phyloP scores from a whole-genome alignment of 805 yeast genomes.

The Peterozyma xylosa region DNA sequence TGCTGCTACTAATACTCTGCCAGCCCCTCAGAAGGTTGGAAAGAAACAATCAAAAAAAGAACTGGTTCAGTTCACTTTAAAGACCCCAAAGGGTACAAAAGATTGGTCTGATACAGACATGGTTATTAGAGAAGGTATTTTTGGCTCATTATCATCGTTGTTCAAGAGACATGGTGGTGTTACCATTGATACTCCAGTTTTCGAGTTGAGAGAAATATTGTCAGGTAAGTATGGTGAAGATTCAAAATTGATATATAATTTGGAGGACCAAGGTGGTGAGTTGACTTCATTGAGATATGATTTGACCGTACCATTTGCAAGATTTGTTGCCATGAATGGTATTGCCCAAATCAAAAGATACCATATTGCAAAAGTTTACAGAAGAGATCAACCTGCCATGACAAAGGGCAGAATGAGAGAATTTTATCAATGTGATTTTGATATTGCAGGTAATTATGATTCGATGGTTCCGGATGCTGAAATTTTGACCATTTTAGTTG shows the following conservation, averaged over 20 bases:
- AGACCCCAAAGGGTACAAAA: conserved; percentile 95
- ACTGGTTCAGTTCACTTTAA: conserved; percentile 56
- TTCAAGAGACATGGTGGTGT: conserved; percentile 98
- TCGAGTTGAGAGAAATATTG: conserved; percentile 89
- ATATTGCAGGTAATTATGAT: conserved; percentile 90
- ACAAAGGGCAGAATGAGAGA: conserved; percentile 99
- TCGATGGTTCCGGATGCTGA: conserved; percentile 97
- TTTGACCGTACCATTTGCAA: conserved; percentile 96
- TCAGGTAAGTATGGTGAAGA: conserved; percentile 99
- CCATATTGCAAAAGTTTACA: conserved; percentile 96
- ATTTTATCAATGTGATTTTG: conserved; percentile 98
- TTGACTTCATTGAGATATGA: conserved; percentile 92
- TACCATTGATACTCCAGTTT: conserved; percentile 97
- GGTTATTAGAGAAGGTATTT: conserved; percentile 88
- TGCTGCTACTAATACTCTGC: conserved; percentile 4
- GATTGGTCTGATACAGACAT: conserved; percentile 99
- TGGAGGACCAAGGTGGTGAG: conserved; percentile 99
- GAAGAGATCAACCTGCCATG: conserved; percentile 99
- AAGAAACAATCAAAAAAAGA: conserved; percentile 36
- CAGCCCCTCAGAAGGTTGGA: conserved; percentile 9
- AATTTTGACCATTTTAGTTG: conserved; percentile 70
- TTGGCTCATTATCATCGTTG: conserved; percentile 58
- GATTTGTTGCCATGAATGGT: conserved; percentile 94
- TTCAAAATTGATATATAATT: conserved; percentile 89
- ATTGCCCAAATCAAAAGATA: conserved; percentile 85